phyloP scores from a whole-genome alignment of 495 filamentous ascomycete species.

The Penicillium soppii region DNA sequence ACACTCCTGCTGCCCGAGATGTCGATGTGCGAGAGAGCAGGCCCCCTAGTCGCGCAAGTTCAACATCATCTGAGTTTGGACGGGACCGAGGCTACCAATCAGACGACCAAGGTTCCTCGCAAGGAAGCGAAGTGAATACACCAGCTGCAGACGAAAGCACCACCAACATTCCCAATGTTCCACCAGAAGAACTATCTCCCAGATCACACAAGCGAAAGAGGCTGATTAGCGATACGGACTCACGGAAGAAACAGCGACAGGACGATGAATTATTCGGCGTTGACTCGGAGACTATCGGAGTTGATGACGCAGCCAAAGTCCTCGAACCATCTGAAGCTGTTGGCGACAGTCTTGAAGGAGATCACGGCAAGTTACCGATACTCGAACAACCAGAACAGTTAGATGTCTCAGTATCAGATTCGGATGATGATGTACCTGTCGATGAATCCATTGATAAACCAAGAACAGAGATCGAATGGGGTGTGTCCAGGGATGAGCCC shows the following conservation, averaged over 20 bases:
- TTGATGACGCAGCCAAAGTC: conserved; percentile 6
- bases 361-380: conserved; percentile 2
- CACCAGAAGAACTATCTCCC: conserved; percentile 28
- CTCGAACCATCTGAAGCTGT: not conserved
- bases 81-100: conserved; percentile 55
- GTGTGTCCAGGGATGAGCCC: conserved; percentile 58
- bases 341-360: conserved; percentile 1
- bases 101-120: conserved; percentile 19
- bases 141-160: not conserved
- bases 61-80: conserved; percentile 63
- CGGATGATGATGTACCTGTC: conserved; percentile 24
- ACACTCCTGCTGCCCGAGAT: conserved; percentile 62
- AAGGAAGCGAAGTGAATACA: conserved; percentile 1
- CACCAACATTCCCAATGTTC: conserved; percentile 6
- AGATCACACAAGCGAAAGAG: conserved; percentile 70
- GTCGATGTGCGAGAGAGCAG: conserved; percentile 82
- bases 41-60: conserved; percentile 74
- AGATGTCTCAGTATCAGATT: not conserved
- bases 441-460: conserved; percentile 30
- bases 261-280: conserved; percentile 75
- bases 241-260: conserved; percentile 72
- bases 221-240: conserved; percentile 55
- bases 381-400: conserved; percentile 3
- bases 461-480: conserved; percentile 55
- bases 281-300: conserved; percentile 11